Evolutionary conservation across 2,329 filamentous ascomycete species (phyloP), one percentile per base, ranked within the genome.

Genomic region (Podosphaera aphanis): DNA sequence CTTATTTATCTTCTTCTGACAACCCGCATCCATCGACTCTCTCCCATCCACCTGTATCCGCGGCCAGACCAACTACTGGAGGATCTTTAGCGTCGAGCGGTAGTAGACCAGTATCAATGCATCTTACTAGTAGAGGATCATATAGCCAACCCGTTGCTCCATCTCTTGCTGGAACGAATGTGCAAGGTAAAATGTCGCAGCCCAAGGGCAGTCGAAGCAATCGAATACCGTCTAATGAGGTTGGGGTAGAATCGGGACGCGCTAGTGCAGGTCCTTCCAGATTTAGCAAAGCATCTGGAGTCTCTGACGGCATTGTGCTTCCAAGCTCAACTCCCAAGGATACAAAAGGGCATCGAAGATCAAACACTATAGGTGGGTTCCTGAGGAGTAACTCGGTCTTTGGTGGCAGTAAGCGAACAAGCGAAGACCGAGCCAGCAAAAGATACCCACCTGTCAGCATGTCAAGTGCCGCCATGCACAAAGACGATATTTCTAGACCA

Each of bases 121-220:
- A 58, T 60, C 71, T 90, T 43, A 79, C 82, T 51, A 83, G 78
- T 52, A 74, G 81, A 51, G 71, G 81, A 60, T 79, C 82, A 48
- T 94, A 95, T 60, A 83, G 83, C 52, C 83, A 92, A 61, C 90
- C 88, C 43, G 78, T 78, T 40, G 83, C 84, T 46, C 86, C 90
- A 25, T 76, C 84, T 42, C 78, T 94, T 49, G 85, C 85, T 43
- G 79, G 81, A 53, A 90, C 85, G 45, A 93, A 90, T 61, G 85
- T 74, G 3, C 82, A 93, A 60, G 88, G 85, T 51, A 81, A 81
- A 51, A 84, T 95, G 55, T 82, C 90, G 52, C 88, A 93, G 59
- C 82, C 82, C 10, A 63, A 56, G 46, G 64, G 52, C 44, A 65
- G 69, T 51, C 74, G 78, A 56, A 74, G 15, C n/a, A 21, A 73